phyloP scores from a whole-genome alignment of 371 early-diverging fungal species.

The Mortierella sp. region DNA sequence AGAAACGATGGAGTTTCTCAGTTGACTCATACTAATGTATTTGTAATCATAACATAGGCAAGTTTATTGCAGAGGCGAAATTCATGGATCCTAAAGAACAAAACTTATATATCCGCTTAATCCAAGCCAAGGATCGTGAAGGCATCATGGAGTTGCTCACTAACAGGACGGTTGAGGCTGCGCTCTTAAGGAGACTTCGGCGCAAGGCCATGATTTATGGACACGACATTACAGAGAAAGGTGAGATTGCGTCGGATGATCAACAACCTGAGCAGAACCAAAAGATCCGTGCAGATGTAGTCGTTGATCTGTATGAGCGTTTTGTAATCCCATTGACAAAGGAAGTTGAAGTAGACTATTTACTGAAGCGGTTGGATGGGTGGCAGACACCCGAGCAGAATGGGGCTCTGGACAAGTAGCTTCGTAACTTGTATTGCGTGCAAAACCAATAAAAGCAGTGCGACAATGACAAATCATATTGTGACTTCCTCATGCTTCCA shows the following conservation, averaged over 20 bases:
- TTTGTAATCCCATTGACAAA: conserved; percentile 92
- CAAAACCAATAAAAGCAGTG: not conserved
- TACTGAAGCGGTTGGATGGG: conserved; percentile 74
- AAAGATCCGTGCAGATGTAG: conserved; percentile 80
- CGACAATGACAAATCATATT: not conserved
- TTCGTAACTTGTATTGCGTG: not conserved
- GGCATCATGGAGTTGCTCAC: conserved; percentile 89
- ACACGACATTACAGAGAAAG: conserved; percentile 75
- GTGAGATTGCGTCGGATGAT: conserved; percentile 42
- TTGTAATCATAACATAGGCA: conserved; percentile 65
- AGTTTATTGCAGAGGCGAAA: conserved; percentile 97
- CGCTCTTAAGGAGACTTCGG: conserved; percentile 82
- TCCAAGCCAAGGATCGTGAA: conserved; percentile 78
- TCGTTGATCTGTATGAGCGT: conserved; percentile 89
- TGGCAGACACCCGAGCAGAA: conserved; percentile 26
- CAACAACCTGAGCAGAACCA: conserved; percentile 30
- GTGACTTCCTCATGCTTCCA: conserved; percentile 1
- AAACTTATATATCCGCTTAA: conserved; percentile 86
- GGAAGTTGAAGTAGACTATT: conserved; percentile 94
- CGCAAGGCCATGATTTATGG: conserved; percentile 94
- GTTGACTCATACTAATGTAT: conserved; percentile 1
- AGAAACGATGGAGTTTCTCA: no score
- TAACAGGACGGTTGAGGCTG: conserved; percentile 85
- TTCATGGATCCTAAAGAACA: conserved; percentile 83
- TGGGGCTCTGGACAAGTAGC: not conserved